Evolutionary conservation across 768 basidiomycete species (phyloP).

Genomic region (Tulasnella sp.): DNA sequence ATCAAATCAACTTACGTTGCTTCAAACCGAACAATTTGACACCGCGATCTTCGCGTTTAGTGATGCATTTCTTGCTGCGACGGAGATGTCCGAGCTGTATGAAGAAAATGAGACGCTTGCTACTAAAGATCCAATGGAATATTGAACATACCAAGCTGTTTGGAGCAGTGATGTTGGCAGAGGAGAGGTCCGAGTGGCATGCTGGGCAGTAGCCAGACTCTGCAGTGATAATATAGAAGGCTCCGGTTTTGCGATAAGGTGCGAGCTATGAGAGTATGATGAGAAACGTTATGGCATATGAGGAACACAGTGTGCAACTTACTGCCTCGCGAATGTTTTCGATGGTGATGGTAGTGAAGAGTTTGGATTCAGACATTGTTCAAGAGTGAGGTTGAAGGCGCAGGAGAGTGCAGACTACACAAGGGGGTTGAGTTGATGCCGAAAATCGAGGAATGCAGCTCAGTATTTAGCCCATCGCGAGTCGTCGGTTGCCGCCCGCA

Average conservation of each 20-base stretch:
- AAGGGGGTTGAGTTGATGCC: too few species aligned
- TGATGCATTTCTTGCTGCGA: conserved; percentile 13
- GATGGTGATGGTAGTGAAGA: conserved; percentile 14
- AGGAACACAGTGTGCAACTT: too few species aligned
- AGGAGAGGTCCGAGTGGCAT: conserved; percentile 15
- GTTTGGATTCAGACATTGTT: conserved; percentile 15
- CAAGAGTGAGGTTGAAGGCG: too few species aligned
- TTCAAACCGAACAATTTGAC: conserved; percentile 13
- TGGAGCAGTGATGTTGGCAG: conserved; percentile 14
- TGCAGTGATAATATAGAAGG: conserved; percentile 14
- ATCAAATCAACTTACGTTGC: conserved; percentile 15
- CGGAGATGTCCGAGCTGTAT: conserved; percentile 14
- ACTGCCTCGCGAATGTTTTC: conserved; percentile 10
- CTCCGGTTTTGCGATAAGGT: neutral
- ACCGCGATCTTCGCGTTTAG: conserved; percentile 8
- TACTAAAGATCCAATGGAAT: too few species aligned
- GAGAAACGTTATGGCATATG: too few species aligned
- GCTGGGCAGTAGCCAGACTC: conserved; percentile 15
- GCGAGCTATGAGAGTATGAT: too few species aligned
- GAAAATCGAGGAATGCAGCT: too few species aligned
- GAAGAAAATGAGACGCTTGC: too few species aligned
- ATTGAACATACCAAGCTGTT: too few species aligned
- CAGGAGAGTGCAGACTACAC: too few species aligned
- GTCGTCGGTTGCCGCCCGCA: too few species aligned
- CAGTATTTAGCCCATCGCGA: too few species aligned